phyloP scores from a whole-genome alignment of 73 alveolate genomes.

The Diophrys sp. region DNA sequence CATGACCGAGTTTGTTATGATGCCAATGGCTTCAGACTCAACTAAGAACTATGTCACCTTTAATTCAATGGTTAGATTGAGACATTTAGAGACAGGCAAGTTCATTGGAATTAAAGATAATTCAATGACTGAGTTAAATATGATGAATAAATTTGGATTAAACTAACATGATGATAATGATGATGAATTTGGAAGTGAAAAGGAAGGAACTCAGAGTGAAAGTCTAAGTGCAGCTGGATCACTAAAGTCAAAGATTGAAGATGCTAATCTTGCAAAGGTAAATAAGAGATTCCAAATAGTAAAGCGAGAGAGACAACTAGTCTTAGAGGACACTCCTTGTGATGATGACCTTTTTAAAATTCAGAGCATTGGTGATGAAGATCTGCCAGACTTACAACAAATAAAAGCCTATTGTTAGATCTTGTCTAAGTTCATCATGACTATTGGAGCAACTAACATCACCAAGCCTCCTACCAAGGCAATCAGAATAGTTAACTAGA shows the following conservation, averaged over 20 bases:
- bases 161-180: background rate
- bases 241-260: background rate
- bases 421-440: background rate
- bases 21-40: constrained; percentile 1
- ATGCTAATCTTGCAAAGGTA: background rate
- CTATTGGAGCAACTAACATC: background rate
- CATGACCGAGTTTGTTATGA: background rate
- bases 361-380: background rate
- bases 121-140: background rate
- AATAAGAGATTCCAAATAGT: background rate
- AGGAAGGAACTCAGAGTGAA: background rate
- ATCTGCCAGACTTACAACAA: background rate
- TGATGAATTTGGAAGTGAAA: background rate
- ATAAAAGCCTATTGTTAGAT: background rate
- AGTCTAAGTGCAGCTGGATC: background rate
- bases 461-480: background rate
- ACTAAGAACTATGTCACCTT: background rate
- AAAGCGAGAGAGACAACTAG: background rate
- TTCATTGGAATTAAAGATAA: background rate
- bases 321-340: background rate
- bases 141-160: background rate
- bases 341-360: constrained; percentile 12
- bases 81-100: background rate
- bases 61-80: constrained; percentile 2
- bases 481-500: background rate